phyloP scores from a whole-genome alignment of 495 filamentous ascomycete genomes.

The Penicillium tannophilum region DNA sequence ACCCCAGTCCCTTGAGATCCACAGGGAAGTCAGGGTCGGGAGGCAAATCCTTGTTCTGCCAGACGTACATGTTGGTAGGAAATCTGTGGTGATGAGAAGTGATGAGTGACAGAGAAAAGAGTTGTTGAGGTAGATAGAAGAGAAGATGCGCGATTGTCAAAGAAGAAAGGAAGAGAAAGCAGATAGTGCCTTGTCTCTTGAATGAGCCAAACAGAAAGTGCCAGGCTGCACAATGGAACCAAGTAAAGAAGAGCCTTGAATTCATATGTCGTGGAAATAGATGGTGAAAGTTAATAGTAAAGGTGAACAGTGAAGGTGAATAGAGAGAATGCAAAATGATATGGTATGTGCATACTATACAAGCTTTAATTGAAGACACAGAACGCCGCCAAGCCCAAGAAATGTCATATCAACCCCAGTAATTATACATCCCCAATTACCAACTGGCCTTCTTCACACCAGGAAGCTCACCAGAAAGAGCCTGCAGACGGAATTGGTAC shows the following conservation, averaged over 20 bases:
- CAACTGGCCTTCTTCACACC: constrained; percentile 96
- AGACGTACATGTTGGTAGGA: constrained; percentile 67
- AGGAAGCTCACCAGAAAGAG: constrained; percentile 82
- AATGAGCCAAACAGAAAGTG: not conserved
- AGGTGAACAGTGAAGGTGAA: not conserved
- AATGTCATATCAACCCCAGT: constrained; percentile 7
- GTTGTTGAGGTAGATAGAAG: constrained; percentile 2
- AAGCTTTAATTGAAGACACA: constrained; percentile 31
- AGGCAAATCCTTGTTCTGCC: constrained; percentile 63
- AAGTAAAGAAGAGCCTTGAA: not conserved
- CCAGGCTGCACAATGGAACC: not conserved
- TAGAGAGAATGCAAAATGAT: constrained; percentile 5
- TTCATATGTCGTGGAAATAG: too few relatives aligned
- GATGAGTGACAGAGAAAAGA: not conserved
- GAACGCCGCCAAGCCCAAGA: constrained; percentile 35
- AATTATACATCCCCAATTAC: constrained; percentile 45
- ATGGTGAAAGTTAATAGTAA: not conserved
- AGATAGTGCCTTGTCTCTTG: not conserved
- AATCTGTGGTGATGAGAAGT: constrained; percentile 4
- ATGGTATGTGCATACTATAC: constrained; percentile 36
- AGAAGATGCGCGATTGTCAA: constrained; percentile 1
- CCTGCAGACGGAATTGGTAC: constrained; percentile 92
- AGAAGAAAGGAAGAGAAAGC: constrained; percentile 6
- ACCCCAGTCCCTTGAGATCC: constrained; percentile 72
- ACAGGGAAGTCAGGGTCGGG: constrained; percentile 64